These are phyloP conservation scores for Pseudocercospora fijiensis DNA, from an alignment of 2,329 filamentous ascomycete genomes.

Conservation along the genomic window DNA sequence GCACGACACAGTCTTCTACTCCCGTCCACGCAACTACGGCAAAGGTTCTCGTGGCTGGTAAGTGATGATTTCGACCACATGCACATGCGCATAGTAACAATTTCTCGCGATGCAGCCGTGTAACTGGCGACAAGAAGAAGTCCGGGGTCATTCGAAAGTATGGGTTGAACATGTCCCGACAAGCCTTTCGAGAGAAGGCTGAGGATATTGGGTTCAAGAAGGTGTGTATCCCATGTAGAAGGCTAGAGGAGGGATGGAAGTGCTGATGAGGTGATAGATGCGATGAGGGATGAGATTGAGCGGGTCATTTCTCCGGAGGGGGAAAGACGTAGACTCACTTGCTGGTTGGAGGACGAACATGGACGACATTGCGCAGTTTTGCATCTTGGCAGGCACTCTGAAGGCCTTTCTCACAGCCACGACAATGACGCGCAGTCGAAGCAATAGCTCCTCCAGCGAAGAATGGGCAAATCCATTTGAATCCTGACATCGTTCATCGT, in stretches of 20 bases:
- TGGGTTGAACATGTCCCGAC: slow-evolving; percentile 33
- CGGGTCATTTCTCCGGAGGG: too few species aligned
- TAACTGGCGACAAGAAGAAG: slow-evolving; percentile 34
- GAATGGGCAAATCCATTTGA: not conserved
- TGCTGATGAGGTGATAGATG: not conserved
- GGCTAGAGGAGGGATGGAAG: not conserved
- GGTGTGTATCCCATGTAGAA: slow-evolving; percentile 15
- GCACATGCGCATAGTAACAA: too few species aligned
- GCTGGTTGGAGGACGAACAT: not conserved
- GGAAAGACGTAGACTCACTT: too few species aligned
- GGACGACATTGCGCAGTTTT: not conserved
- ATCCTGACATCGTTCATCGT: not conserved
- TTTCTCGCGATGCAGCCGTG: slow-evolving; percentile 29
- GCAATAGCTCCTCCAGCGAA: too few species aligned
- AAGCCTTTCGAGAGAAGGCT: slow-evolving; percentile 34
- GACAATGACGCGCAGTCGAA: too few species aligned
- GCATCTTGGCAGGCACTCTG: too few species aligned
- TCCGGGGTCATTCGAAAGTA: slow-evolving; percentile 32
- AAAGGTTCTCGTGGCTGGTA: slow-evolving; percentile 33
- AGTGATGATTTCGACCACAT: too few species aligned
- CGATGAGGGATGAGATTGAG: not conserved
- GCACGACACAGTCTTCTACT: slow-evolving; percentile 33
- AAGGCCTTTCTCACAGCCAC: too few species aligned
- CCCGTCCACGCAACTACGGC: slow-evolving; percentile 32
- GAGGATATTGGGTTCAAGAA: slow-evolving; percentile 34